Evolutionary conservation across 2,329 filamentous ascomycete species (phyloP), one percentile per base, ranked within the genome.

Genomic region (Penicillium sp.): DNA sequence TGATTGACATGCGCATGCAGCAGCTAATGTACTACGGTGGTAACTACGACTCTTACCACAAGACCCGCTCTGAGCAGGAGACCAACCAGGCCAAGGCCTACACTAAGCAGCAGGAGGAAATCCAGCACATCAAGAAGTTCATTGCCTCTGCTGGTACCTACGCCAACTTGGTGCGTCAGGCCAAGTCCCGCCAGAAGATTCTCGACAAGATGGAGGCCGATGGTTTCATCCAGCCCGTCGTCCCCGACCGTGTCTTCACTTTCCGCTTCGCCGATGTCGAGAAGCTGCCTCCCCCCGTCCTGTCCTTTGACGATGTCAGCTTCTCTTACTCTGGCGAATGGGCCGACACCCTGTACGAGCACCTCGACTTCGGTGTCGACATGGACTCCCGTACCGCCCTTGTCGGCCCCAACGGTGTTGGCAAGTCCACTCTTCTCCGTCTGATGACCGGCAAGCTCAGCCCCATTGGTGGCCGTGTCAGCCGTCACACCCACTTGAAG

Each of bases 151-250:
- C 94, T 55, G 94, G 95, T 92, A 99, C 94, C 58, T 99, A 99
- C 73, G 94, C 95, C 85, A 99, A 99, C 82, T 84, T 99, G 82
- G 94, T 99, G 73, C 86, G 90, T 76, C 94, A 99, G 80, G 95
- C 95, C 78, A 99, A 99, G 84, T 97, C 94, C 42, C 88, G 94
- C 63, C 94, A 99, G 80, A 99, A 99, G 90, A 97, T 97, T 77
- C 84, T 97, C 65, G 94, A 99, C 85, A 99, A 99, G 88, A 99
- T 99, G 94, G 93, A 97, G 84, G 94, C 95, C 67, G 94, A 99
- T 70, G 94, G 94, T 66, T 94, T 97, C 78, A 97, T 99, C 73
- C 89, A 99, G 79, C 90, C 91, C 54, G 92, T 99, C 60, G 78
- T 83, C 53, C 79, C 85, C 62, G 94, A 99, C 79, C 85, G 86